Evolutionary conservation across 805 yeast species (phyloP).

Genomic region (Schwanniomyces occidentalis): DNA sequence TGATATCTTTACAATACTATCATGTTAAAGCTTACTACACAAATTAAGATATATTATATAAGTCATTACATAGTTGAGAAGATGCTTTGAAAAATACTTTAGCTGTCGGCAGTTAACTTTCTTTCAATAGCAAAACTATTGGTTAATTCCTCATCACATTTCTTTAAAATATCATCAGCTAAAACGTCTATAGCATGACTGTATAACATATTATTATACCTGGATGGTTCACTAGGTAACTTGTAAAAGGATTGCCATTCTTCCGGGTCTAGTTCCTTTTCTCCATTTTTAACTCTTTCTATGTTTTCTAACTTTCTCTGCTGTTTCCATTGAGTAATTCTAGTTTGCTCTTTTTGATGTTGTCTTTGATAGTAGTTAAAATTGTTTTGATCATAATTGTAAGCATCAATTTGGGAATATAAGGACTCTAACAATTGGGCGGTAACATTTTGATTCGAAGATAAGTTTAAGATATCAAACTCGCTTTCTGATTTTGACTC

Average conservation of each 20-base stretch:
- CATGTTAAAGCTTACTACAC: conserved; percentile 1
- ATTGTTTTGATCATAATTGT: conserved; percentile 75
- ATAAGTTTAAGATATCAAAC: conserved; percentile 40
- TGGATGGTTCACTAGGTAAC: conserved; percentile 72
- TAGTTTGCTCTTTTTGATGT: conserved; percentile 65
- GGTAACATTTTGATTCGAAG: conserved; percentile 44
- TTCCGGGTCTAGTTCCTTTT: conserved; percentile 52
- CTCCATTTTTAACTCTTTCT: conserved; percentile 57
- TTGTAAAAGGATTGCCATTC: conserved; percentile 69
- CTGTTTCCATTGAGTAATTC: conserved; percentile 73
- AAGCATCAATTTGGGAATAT: conserved; percentile 69
- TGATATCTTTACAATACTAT: background rate
- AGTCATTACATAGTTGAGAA: too few relatives aligned
- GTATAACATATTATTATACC: conserved; percentile 68
- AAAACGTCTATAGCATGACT: conserved; percentile 68
- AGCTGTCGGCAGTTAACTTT: conserved; percentile 37
- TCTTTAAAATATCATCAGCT: conserved; percentile 70
- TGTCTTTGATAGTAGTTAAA: conserved; percentile 82
- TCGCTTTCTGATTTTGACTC: conserved; percentile 20
- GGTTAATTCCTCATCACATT: conserved; percentile 64
- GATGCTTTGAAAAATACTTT: too few relatives aligned
- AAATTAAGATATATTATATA: too few relatives aligned
- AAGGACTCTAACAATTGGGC: conserved; percentile 59
- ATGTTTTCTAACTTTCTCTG: conserved; percentile 66
- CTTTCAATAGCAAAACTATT: conserved; percentile 62